Conservation (phyloP, 2,329 filamentous ascomycete genomes). For the Furcasterigmium furcatum region DNA sequence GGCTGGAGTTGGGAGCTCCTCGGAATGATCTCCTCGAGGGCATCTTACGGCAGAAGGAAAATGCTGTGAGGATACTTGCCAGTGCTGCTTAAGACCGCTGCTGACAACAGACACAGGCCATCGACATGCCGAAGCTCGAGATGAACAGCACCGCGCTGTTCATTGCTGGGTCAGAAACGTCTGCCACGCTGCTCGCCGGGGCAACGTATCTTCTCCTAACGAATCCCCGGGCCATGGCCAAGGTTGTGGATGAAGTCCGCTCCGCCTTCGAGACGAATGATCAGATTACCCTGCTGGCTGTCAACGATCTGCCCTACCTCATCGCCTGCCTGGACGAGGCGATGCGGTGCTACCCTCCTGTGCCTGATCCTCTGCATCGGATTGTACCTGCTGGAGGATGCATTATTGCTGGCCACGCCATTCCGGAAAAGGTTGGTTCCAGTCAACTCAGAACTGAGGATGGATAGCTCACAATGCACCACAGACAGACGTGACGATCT, state of each 20-base stretch:
- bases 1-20: no score
- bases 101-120: constrained; percentile 8
- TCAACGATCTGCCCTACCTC: constrained; percentile 30
- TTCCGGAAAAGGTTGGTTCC: constrained; percentile 29
- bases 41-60: not conserved
- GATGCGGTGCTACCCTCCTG: constrained; percentile 31
- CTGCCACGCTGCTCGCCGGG: constrained; percentile 37
- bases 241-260: constrained; percentile 34
- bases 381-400: constrained; percentile 24
- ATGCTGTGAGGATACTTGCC: no score
- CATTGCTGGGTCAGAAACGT: constrained; percentile 40
- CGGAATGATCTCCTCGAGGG: constrained; percentile 3
- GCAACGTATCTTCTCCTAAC: constrained; percentile 32
- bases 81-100: no score
- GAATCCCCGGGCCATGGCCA: constrained; percentile 23
- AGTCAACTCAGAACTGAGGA: constrained; percentile 2
- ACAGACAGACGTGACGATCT: constrained; percentile 1
- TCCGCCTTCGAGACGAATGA: constrained; percentile 25
- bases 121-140: constrained; percentile 8
- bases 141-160: constrained; percentile 16
- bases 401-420: constrained; percentile 20
- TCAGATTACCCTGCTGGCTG: constrained; percentile 32
- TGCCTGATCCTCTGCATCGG: constrained; percentile 17
- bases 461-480: not conserved
- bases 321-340: constrained; percentile 36